Base-by-base conservation (phyloP, 306 rosid genomes). In the Cucumis melo region DNA sequence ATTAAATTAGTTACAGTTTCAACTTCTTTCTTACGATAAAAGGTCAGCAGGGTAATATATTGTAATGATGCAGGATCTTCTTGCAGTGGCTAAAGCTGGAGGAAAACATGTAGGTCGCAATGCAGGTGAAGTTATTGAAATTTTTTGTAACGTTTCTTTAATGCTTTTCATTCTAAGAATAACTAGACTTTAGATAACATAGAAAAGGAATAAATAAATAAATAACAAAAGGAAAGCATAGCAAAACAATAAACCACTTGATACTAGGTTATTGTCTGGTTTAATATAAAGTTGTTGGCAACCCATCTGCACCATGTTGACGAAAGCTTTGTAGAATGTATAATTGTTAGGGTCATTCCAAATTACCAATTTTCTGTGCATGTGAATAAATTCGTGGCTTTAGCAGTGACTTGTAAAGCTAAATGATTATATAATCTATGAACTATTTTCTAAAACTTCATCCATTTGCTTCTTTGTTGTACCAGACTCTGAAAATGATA, bases 401-500 rank as follows among this genome's bases (percentile, higher is more conserved):
- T 50, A 72, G 76, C 60, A 29, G 60, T 50, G 24, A 71, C 41
- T 71, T 27, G 23, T 17, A 29, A 46, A 21, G 58, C 27, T 46
- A 70, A 41, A 15, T 72, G 76, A 51, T 73, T 27, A 73, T 80
- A 59, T 55, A 57, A 51, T 79, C 54, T 44, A 64, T 38, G 60
- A 76, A 39, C 42, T 79, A 24, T 48, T 59, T 81, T 63, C 80
- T 56, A 74, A 23, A 64, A 56, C 62, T 17, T 73, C 23, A 10
- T 13, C 55, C 17, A 34, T 63, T 77, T 77, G 21, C 77, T 67
- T 77, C 48, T 78, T 21, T 57, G 75, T 78, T 53, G 46, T 84
- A 84, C 92, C 92, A 93, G 96, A 91, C 66, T 91, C 98, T 53
- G 92, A 88, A 53, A 83, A 85, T 63, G 93, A 89, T 36, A 88